phyloP scores from a whole-genome alignment of 495 filamentous ascomycete genomes.

The Penicillium odoratum region DNA sequence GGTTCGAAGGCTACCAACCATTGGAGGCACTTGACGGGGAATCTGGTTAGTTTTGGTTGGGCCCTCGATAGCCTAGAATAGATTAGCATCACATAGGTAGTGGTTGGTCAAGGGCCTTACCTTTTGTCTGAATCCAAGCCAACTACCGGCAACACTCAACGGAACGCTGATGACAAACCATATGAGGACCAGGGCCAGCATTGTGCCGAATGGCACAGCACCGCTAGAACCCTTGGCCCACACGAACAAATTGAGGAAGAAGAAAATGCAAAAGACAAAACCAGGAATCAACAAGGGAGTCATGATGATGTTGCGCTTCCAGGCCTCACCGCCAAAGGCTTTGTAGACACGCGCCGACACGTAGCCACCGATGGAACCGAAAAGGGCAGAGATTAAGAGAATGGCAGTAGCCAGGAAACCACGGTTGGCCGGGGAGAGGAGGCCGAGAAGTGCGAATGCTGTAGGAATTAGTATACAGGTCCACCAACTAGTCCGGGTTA shows the following conservation, averaged over 20 bases:
- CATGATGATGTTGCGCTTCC: conserved; percentile 89
- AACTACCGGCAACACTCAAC: conserved; percentile 84
- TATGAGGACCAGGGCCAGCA: conserved; percentile 88
- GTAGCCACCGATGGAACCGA: conserved; percentile 92
- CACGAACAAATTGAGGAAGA: conserved; percentile 92
- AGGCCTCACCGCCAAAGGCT: conserved; percentile 82
- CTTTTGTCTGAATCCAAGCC: conserved; percentile 79
- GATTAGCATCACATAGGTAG: neutral
- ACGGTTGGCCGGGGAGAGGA: conserved; percentile 91
- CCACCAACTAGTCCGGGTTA: neutral
- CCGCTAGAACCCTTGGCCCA: conserved; percentile 89
- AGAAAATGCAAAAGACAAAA: conserved; percentile 85
- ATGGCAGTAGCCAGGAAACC: conserved; percentile 90
- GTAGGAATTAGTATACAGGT: conserved; percentile 12
- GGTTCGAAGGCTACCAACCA: conserved; percentile 75
- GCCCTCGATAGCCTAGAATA: conserved; percentile 55
- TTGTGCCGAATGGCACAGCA: conserved; percentile 93
- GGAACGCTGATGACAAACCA: conserved; percentile 97
- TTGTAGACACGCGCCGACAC: conserved; percentile 89
- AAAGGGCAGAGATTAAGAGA: conserved; percentile 86
- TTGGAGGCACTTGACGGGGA: conserved; percentile 88
- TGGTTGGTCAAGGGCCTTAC: conserved; percentile 24
- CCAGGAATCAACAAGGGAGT: conserved; percentile 85
- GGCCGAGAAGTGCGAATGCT: conserved; percentile 88
- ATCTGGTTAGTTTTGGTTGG: conserved; percentile 98